Percentiles rank a stretch among this genome's conserved stretches.
Conservation (phyloP, 176 grass and related monocot genomes). For the Rhynchospora breviuscula region DNA sequence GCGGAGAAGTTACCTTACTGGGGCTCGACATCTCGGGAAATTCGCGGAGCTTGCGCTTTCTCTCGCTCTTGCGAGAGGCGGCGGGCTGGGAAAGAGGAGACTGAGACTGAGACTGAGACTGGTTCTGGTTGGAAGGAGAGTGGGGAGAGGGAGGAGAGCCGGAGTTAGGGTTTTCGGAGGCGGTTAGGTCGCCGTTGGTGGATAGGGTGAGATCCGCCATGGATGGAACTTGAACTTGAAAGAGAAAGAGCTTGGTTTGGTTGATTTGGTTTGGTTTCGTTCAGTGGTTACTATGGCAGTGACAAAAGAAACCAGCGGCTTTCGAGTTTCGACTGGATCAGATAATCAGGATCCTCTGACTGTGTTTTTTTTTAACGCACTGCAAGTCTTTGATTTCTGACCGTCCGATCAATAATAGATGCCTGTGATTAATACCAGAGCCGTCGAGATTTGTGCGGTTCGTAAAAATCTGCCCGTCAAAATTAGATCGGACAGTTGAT, state of each 20-base stretch:
- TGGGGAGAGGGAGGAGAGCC: conserved; percentile 30
- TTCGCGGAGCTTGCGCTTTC: conserved; percentile 39
- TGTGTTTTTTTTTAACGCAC: too few species aligned
- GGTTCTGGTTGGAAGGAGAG: conserved; percentile 28
- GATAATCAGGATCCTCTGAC: too few species aligned
- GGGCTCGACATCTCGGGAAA: conserved; percentile 26
- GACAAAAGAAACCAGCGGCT: too few species aligned
- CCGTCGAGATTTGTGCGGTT: too few species aligned
- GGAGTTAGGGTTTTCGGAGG: conserved; percentile 27
- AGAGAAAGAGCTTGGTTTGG: neutral
- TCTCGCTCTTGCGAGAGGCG: conserved; percentile 31
- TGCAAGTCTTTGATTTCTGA: too few species aligned
- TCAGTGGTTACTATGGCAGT: too few species aligned
- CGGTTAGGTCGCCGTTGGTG: conserved; percentile 4
- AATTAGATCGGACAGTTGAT: too few species aligned
- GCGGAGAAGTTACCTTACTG: neutral
- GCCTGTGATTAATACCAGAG: too few species aligned
- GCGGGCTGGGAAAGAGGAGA: conserved; percentile 17
- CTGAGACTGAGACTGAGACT: conserved; percentile 21
- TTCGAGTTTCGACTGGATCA: too few species aligned
- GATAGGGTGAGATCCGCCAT: neutral
- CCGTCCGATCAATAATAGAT: too few species aligned
- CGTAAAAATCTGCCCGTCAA: too few species aligned
- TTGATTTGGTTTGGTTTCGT: neutral
- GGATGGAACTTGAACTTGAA: neutral